Base-by-base conservation (phyloP, 257 asterid species). In the Petrea volubilis region DNA sequence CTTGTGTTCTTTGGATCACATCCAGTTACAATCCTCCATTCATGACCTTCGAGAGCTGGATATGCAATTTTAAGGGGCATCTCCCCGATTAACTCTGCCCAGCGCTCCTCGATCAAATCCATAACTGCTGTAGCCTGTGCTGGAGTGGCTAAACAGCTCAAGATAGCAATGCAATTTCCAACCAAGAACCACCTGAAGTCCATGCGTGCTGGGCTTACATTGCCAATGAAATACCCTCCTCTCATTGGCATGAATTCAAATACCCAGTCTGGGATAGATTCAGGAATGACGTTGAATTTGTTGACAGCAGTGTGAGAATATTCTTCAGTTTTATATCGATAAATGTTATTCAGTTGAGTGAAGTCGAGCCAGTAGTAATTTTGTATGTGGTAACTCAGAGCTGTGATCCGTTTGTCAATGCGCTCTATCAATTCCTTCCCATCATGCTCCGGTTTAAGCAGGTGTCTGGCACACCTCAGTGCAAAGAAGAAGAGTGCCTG, bases 401-500 rank as follows among this genome's bases (percentile, higher is more conserved):
- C 89, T 52, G 83, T 75, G 72, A 86, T 79, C 27, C 92, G 80
- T 73, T 86, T 83, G 79, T 83, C 86, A 53, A 86, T 86, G 70
- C 87, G 85, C 63, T 79, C 84, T 12, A 81, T 79, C 85, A 86
- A 57, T 74, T 86, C 89, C 71, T 79, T 79, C 64, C 79, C 81
- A 60, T 72, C 87, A 59, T 75, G 83, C 78, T 84, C 88, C 1
- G 84, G 83, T 75, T 83, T 86, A 55, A 86, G 89, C 87, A 86
- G 73, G 53, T 81, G 83, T 31, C 68, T 79, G 20, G 92, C 92
- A 75, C 87, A 86, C 75, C 89, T 79, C 74, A 86, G 75, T 2
- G 92, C 89, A 47, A 83, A 83, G 65, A 79, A 86, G 84, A 86
- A 86, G 73, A 86, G 89, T n/a, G 92, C 84, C 83, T 86, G 92